These are phyloP conservation scores for Gossypium rotundifolium DNA, from an alignment of 345 rosid species.

Conservation along the genomic window DNA sequence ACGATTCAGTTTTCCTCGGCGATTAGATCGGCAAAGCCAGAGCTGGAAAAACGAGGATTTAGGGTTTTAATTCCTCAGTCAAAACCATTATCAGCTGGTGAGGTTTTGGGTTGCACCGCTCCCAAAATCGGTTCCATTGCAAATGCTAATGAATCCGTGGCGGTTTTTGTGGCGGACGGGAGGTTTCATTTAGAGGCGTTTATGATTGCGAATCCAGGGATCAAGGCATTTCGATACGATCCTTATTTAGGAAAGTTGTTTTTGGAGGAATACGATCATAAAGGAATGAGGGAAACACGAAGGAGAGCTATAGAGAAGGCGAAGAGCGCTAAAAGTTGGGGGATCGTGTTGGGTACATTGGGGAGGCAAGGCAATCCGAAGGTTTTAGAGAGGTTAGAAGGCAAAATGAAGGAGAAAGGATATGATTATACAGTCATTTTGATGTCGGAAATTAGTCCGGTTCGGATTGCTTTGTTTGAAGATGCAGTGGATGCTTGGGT, in stretches of 20 bases:
- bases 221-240: constrained; percentile 70
- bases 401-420: constrained; percentile 62
- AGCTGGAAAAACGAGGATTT: constrained; percentile 61
- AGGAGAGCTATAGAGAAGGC: constrained; percentile 53
- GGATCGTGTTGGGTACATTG: constrained; percentile 80
- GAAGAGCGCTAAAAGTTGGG: constrained; percentile 51
- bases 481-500: constrained; percentile 90
- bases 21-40: constrained; percentile 73
- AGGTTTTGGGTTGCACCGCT: constrained; percentile 88
- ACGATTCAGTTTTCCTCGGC: constrained; percentile 88
- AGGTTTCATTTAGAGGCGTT: constrained; percentile 87
- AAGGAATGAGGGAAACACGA: constrained; percentile 79
- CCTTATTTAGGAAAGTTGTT: constrained; percentile 75
- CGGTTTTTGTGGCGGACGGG: constrained; percentile 86
- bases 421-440: constrained; percentile 51
- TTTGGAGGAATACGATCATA: constrained; percentile 87
- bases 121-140: constrained; percentile 33
- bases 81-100: constrained; percentile 80
- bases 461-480: constrained; percentile 68
- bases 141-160: constrained; percentile 27
- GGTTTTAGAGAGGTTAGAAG: constrained; percentile 71
- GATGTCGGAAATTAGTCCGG: constrained; percentile 85
- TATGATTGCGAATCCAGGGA: constrained; percentile 82
- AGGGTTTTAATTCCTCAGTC: constrained; percentile 80
- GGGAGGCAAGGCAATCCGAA: constrained; percentile 95